Evolutionary conservation across 805 yeast species (phyloP).

Genomic region (Sugiyamaella qingdaonensis): DNA sequence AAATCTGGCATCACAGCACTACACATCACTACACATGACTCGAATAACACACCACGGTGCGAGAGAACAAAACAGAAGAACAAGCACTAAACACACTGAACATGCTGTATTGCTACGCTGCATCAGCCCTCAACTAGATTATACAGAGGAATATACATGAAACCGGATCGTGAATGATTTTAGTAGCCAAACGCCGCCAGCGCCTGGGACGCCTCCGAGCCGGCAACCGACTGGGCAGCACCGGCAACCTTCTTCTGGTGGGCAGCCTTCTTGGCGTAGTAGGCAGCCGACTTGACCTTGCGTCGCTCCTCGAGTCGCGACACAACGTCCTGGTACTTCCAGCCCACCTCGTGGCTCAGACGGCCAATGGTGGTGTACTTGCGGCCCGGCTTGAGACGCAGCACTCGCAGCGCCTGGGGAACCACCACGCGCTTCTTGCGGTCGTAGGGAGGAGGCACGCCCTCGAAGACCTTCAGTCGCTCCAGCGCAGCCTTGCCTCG

Average conservation of each 20-base stretch:
- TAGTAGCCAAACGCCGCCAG: slow-evolving; percentile 98
- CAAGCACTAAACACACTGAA: no score
- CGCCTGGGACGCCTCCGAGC: slow-evolving; percentile 85
- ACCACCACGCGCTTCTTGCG: slow-evolving; percentile 99
- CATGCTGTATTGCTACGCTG: no score
- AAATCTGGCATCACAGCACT: no score
- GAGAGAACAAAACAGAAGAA: no score
- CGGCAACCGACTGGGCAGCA: slow-evolving; percentile 84
- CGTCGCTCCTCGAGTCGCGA: slow-evolving; percentile 98
- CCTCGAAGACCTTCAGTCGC: slow-evolving; percentile 99
- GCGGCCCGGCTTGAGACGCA: slow-evolving; percentile 99
- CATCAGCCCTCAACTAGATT: slow-evolving; percentile 1
- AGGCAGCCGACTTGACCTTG: slow-evolving; percentile 97
- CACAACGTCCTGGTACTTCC: slow-evolving; percentile 99
- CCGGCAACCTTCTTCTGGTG: slow-evolving; percentile 85
- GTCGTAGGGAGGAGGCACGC: slow-evolving; percentile 99
- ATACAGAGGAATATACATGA: slow-evolving; percentile 4
- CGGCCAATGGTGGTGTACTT: slow-evolving; percentile 98
- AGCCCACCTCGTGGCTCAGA: slow-evolving; percentile 94
- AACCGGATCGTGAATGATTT: slow-evolving; percentile 24
- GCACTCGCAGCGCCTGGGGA: slow-evolving; percentile 98
- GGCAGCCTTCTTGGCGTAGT: slow-evolving; percentile 98
- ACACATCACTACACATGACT: no score
- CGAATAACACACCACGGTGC: no score
- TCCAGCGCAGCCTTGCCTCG: slow-evolving; percentile 99